Evolutionary conservation across 345 rosid genomes (phyloP).

Genomic region (Pelargonium nanum): DNA sequence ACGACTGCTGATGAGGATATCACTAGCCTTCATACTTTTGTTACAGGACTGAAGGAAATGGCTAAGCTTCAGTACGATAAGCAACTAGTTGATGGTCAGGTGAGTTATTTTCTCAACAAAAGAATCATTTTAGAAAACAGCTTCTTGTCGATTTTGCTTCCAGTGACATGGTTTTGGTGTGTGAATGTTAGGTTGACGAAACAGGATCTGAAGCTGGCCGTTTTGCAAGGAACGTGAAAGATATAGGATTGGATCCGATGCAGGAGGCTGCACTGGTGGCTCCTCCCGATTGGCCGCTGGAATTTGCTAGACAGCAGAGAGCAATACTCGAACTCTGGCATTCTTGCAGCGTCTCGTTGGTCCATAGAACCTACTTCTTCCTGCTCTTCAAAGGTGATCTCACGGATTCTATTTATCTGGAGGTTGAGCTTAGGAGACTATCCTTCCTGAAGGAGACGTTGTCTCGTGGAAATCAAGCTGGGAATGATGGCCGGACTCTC

Average conservation of each 20-base stretch:
- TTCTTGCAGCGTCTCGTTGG: conserved; percentile 65
- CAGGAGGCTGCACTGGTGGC: conserved; percentile 23
- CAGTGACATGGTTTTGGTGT: conserved; percentile 4
- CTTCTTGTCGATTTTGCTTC: conserved; percentile 7
- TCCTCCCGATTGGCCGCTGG: conserved; percentile 47
- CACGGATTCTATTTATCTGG: conserved; percentile 83
- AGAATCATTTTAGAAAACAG: background rate
- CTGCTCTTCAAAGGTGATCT: conserved; percentile 88
- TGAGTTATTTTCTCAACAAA: conserved; percentile 8
- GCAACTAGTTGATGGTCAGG: conserved; percentile 37
- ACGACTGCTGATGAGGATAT: conserved; percentile 54
- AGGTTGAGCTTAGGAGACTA: conserved; percentile 83
- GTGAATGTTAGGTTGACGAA: conserved; percentile 20
- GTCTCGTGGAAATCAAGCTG: conserved; percentile 47
- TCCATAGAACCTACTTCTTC: conserved; percentile 90
- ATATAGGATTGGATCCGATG: conserved; percentile 53
- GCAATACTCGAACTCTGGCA: conserved; percentile 79
- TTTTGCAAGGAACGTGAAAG: conserved; percentile 37
- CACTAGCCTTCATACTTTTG: conserved; percentile 65
- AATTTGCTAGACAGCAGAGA: conserved; percentile 55
- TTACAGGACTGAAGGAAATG: conserved; percentile 76
- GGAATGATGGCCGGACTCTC: conserved; percentile 44
- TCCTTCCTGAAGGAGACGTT: conserved; percentile 73
- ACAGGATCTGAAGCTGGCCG: conserved; percentile 18
- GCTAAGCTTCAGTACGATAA: conserved; percentile 39